Base-by-base conservation (phyloP, 768 basidiomycete genomes). In the Russula earlei region DNA sequence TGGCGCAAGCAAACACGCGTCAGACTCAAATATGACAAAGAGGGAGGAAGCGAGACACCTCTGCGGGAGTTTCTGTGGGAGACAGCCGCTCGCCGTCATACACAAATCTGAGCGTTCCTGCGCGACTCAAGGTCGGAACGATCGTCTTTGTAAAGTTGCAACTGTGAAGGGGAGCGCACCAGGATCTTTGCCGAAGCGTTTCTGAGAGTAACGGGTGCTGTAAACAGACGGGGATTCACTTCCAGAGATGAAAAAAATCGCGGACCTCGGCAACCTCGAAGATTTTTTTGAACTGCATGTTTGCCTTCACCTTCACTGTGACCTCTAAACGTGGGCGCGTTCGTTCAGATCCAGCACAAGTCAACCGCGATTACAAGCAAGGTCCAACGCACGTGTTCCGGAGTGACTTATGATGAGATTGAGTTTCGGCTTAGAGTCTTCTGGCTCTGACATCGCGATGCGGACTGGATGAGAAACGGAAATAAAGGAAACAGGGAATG, bases 231-330 rank as follows among this genome's bases (percentile, higher is more conserved):
- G 14, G 11, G 12, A 11, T 31, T n/a, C 3, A 29, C 20, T 9
- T 3, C n/a, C 24, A 47, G 20, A 17, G n/a, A n/a, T n/a, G n/a
- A n/a, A n/a, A 12, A 36, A 19, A 0, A n/a, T 11, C 2, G 41
- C 56, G 38, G 15, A 61, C 60, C 56, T 61, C 60, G 19, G 60
- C 60, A 1, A 59, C 60, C 14, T 61, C 60, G 20, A 61, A 61
- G 11, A 58, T 61, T 8, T 61, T 61, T 49, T 54, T 61, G 25
- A 61, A 61, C 9, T 41, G 60, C 60, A 61, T 61, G 38, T 54
- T 61, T 14, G 60, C 60, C n/a, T 61, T 61, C 19, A 61, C 60
- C 31, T 61, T 61, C 2, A 61, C 60, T 1, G 60, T 61, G 2
- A 58, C 24, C 19, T 42, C 60, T 61, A 14, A 15, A 19, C 7